Conservation (phyloP, 129 eudicot genomes). For the Ambrosia trifida region DNA sequence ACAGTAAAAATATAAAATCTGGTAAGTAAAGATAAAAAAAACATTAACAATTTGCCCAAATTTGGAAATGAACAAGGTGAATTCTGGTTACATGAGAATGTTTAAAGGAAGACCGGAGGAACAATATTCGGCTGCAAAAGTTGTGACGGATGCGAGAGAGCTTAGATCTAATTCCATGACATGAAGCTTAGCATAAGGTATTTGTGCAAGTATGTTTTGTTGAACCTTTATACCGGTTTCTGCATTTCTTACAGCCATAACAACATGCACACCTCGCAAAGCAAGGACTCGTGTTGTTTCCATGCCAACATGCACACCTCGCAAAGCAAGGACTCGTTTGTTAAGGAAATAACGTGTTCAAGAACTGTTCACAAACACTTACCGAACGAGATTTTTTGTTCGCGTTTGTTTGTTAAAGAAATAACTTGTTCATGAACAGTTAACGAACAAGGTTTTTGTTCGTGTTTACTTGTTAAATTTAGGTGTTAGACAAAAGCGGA, state of each 20-base stretch:
- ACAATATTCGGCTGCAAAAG: slow-evolving; percentile 59
- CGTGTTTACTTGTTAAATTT: no score
- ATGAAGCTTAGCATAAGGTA: slow-evolving; percentile 64
- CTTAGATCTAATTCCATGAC: slow-evolving; percentile 78
- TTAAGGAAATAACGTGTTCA: no score
- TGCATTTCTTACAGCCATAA: slow-evolving; percentile 79
- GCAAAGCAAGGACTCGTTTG: no score
- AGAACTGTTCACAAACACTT: no score
- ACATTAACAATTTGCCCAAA: background rate
- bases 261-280: slow-evolving; percentile 61
- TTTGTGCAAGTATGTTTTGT: slow-evolving; percentile 47
- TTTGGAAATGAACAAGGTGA: background rate
- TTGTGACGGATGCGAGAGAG: slow-evolving; percentile 62
- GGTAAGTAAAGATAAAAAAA: background rate
- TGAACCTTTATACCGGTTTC: slow-evolving; percentile 53
- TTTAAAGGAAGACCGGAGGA: slow-evolving; percentile 62
- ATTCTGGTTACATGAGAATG: slow-evolving; percentile 48
- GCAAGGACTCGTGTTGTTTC: slow-evolving; percentile 74
- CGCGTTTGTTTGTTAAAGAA: no score
- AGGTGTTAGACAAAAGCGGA: no score
- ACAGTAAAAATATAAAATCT: slow-evolving; percentile 12
- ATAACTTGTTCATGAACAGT: no score
- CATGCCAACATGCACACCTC: slow-evolving; percentile 59
- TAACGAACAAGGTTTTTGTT: no score
- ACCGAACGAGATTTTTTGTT: no score